Evolutionary conservation across 1,284 basidiomycete genomes (phyloP).

Genomic region (Mycosarcoma mackinlayi): DNA sequence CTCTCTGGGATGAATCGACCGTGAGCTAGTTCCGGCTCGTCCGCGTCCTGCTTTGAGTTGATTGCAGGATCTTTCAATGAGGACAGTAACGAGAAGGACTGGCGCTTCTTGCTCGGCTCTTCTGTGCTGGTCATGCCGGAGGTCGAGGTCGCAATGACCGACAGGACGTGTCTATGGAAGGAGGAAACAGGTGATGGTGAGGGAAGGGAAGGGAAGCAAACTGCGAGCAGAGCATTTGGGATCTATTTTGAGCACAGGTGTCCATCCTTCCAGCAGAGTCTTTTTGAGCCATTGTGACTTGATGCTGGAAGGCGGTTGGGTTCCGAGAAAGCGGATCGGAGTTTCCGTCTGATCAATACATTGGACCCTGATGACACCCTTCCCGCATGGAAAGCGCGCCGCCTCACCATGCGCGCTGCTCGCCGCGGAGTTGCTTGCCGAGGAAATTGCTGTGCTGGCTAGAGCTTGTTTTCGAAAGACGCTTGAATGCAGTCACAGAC

Average conservation of each 20-base stretch:
- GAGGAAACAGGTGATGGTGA: neutral
- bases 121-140: conserved; percentile 14
- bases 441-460: neutral
- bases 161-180: too few relatives aligned
- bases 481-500: too few relatives aligned
- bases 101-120: conserved; percentile 32
- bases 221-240: neutral
- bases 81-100: conserved; percentile 27
- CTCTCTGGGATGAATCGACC: conserved; percentile 38
- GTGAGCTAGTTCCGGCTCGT: conserved; percentile 17
- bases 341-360: neutral
- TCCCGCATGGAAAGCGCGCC: neutral
- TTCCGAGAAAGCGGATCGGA: neutral
- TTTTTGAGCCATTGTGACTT: too few relatives aligned
- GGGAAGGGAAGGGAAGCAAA: neutral
- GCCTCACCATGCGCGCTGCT: too few relatives aligned
- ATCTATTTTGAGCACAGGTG: too few relatives aligned
- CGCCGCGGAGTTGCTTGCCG: conserved; percentile 2
- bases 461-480: too few relatives aligned
- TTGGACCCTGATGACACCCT: conserved; percentile 5
- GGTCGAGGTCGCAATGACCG: neutral
- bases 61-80: conserved; percentile 5
- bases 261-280: too few relatives aligned
- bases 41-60: neutral
- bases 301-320: neutral